A percentile compares a stretch with the other conserved stretches of the same genome.
These are phyloP conservation scores for Sungouiella blattae DNA, from an alignment of 805 yeast species.

Conservation along the genomic window DNA sequence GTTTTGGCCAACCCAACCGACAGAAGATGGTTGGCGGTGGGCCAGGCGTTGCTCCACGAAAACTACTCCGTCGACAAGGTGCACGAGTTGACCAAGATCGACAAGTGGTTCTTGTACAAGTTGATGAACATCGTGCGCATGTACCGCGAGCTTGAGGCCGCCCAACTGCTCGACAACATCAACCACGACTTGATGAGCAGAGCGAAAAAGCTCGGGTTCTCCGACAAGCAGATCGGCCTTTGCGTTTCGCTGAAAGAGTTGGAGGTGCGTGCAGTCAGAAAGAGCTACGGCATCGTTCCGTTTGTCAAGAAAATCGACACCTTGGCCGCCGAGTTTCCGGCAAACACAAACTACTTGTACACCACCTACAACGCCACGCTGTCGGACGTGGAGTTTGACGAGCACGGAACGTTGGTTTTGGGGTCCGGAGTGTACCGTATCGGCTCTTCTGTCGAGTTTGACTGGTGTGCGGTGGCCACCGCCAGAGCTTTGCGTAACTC, in stretches of 20 bases:
- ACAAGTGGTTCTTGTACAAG: conserved; percentile 94
- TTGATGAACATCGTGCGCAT: conserved; percentile 87
- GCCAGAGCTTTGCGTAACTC: conserved; percentile 87
- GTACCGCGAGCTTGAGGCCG: conserved; percentile 74
- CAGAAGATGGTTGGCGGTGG: conserved; percentile 96
- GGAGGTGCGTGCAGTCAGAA: conserved; percentile 84
- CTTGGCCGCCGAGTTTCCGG: conserved; percentile 99
- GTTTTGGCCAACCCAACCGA: conserved; percentile 85
- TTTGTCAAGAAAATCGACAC: conserved; percentile 97
- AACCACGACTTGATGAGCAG: conserved; percentile 60
- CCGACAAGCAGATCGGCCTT: conserved; percentile 92
- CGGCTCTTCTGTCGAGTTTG: conserved; percentile 98
- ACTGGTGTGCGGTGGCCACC: conserved; percentile 99
- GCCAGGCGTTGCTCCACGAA: conserved; percentile 92
- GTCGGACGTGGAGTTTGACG: conserved; percentile 84
- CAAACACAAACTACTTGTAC: conserved; percentile 89
- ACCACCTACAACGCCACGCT: conserved; percentile 90
- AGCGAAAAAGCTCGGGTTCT: conserved; percentile 96
- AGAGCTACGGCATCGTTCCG: conserved; percentile 82
- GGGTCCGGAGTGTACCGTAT: conserved; percentile 99
- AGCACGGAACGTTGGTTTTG: conserved; percentile 89
- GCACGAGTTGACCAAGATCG: conserved; percentile 87
- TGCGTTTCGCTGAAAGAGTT: conserved; percentile 87
- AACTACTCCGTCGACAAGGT: conserved; percentile 87
- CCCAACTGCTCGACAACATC: conserved; percentile 51